These are phyloP conservation scores for Quercus tomentella DNA, from an alignment of 331 rosid genomes.

Conservation along the genomic window DNA sequence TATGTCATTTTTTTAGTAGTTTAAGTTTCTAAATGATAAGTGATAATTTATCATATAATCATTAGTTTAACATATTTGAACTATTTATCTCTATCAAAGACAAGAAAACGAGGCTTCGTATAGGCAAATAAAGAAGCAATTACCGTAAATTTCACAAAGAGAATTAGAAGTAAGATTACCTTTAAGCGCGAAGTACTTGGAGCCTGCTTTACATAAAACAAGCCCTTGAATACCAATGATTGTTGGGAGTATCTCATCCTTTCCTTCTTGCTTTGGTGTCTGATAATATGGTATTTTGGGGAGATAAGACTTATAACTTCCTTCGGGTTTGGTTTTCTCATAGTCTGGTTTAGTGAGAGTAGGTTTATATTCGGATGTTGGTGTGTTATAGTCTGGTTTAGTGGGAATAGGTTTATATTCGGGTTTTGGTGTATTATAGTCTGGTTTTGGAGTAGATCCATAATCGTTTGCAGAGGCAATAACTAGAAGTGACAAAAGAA, in stretches of 20 bases:
- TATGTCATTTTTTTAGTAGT: no score
- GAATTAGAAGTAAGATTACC: neutral
- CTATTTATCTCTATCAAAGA: no score
- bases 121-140: no score
- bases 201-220: conserved; percentile 44
- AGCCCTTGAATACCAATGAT: conserved; percentile 41
- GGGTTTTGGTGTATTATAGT: neutral
- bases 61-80: no score
- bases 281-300: conserved; percentile 9
- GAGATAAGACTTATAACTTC: neutral
- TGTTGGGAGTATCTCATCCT: conserved; percentile 2
- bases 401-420: neutral
- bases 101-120: no score
- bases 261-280: conserved; percentile 6
- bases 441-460: conserved; percentile 15
- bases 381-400: neutral
- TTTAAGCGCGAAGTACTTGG: conserved; percentile 17
- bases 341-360: neutral
- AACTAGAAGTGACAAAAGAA: conserved; percentile 29
- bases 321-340: neutral
- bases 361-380: neutral
- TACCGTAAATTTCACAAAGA: no score
- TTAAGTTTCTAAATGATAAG: no score
- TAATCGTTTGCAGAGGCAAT: conserved; percentile 39
- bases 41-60: no score